Evolutionary conservation across 805 yeast genomes (phyloP).

Genomic region (Teunomyces aglyptinius): DNA sequence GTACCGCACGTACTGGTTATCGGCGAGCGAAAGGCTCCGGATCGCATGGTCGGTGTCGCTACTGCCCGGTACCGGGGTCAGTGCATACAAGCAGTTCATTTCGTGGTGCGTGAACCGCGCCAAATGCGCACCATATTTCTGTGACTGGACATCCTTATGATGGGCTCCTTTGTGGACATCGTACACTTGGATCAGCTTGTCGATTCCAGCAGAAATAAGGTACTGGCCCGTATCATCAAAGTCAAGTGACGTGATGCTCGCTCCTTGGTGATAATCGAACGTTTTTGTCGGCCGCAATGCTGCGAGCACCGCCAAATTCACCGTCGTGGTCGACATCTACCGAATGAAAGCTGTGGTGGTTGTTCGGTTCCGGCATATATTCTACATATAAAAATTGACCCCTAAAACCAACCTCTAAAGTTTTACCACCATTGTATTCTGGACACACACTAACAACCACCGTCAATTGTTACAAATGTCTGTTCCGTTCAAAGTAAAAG

Average conservation of each 20-base stretch:
- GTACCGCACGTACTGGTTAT: slow-evolving; percentile 78
- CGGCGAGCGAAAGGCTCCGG: slow-evolving; percentile 71
- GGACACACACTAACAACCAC: too few species aligned
- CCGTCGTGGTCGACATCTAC: slow-evolving; percentile 5
- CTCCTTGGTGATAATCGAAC: slow-evolving; percentile 48
- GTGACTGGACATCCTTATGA: slow-evolving; percentile 67
- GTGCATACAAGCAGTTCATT: slow-evolving; percentile 73
- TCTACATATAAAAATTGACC: slow-evolving; percentile 13
- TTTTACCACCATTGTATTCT: too few species aligned
- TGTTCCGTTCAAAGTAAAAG: slow-evolving; percentile 65
- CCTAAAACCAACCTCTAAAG: too few species aligned
- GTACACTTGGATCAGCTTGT: slow-evolving; percentile 80
- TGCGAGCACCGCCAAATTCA: slow-evolving; percentile 16
- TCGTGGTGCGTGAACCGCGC: slow-evolving; percentile 81
- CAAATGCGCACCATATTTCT: slow-evolving; percentile 88
- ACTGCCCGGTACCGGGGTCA: slow-evolving; percentile 48
- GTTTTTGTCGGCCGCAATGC: slow-evolving; percentile 43
- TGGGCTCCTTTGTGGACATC: slow-evolving; percentile 70
- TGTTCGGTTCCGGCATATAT: too few species aligned
- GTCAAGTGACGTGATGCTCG: slow-evolving; percentile 66
- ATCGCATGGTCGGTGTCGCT: slow-evolving; percentile 63
- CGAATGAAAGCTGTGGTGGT: too few species aligned
- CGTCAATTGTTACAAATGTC: slow-evolving; percentile 20
- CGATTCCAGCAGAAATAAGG: slow-evolving; percentile 72
- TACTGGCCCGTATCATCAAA: slow-evolving; percentile 83